phyloP scores from a whole-genome alignment of 345 rosid species.

The Eucalyptus tenuipes region DNA sequence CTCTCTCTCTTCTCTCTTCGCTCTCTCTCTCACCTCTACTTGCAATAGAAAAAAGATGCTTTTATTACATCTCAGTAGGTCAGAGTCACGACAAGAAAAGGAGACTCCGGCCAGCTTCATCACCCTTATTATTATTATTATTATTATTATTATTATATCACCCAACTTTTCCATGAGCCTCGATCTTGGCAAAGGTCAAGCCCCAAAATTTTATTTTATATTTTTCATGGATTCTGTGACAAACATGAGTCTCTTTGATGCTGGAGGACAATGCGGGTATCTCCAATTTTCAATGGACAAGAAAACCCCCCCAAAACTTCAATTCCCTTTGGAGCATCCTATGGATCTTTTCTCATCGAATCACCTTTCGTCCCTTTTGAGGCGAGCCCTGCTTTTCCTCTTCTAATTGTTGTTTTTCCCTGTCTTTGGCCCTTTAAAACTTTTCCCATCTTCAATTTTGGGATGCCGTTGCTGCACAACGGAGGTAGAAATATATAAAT shows the following conservation, averaged over 20 bases:
- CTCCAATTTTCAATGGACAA: conserved; percentile 14
- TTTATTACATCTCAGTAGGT: background rate
- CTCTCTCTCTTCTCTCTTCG: no score
- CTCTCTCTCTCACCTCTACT: background rate
- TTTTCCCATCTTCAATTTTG: background rate
- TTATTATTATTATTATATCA: background rate
- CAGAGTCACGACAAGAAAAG: background rate
- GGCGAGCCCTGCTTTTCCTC: conserved; percentile 5
- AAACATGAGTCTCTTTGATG: conserved; percentile 17
- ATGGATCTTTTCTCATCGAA: conserved; percentile 25
- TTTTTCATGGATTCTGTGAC: conserved; percentile 32
- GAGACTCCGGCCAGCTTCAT: background rate
- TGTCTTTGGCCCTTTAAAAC: background rate
- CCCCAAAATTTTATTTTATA: background rate
- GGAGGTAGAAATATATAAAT: background rate
- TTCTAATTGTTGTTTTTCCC: background rate
- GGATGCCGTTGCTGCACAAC: background rate
- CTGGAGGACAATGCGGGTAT: conserved; percentile 26
- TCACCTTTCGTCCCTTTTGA: conserved; percentile 62
- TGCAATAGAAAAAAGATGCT: background rate
- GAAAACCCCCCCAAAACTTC: conserved; percentile 16
- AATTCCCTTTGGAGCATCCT: conserved; percentile 13
- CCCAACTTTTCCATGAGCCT: background rate
- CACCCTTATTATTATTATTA: background rate
- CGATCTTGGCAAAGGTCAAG: background rate